phyloP scores from a whole-genome alignment of 2,329 filamentous ascomycete genomes.

The Clarireedia paspali region DNA sequence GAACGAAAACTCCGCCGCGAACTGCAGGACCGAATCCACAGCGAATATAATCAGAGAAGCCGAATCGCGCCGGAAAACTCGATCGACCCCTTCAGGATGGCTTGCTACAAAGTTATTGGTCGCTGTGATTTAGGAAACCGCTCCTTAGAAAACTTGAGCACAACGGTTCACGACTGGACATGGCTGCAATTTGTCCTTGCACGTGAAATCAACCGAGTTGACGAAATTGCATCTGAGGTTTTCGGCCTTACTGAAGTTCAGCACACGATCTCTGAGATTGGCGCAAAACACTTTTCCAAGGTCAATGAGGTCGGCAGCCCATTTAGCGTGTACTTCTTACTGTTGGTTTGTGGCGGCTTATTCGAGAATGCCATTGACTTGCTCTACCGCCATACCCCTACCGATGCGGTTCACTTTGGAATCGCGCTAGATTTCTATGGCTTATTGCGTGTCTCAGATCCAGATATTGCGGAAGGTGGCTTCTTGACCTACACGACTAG shows the following conservation, averaged over 20 bases:
- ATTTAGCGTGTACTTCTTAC: slow-evolving; percentile 87
- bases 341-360: slow-evolving; percentile 84
- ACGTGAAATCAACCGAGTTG: slow-evolving; percentile 53
- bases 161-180: slow-evolving; percentile 62
- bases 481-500: slow-evolving; percentile 58
- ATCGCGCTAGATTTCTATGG: slow-evolving; percentile 86
- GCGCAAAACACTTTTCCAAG: slow-evolving; percentile 83
- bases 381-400: slow-evolving; percentile 83
- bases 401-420: slow-evolving; percentile 91
- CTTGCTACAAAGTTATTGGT: slow-evolving; percentile 96
- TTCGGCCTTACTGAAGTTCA: slow-evolving; percentile 64
- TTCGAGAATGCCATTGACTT: slow-evolving; percentile 92
- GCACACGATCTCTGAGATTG: slow-evolving; percentile 77
- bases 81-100: slow-evolving; percentile 90
- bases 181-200: slow-evolving; percentile 67
- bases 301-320: slow-evolving; percentile 62
- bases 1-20: slow-evolving; percentile 73
- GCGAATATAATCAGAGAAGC: slow-evolving; percentile 79
- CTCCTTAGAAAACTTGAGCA: slow-evolving; percentile 46
- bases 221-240: slow-evolving; percentile 58
- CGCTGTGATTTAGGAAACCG: slow-evolving; percentile 62
- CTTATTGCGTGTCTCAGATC: slow-evolving; percentile 78
- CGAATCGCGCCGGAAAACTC: slow-evolving; percentile 80
- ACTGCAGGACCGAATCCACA: slow-evolving; percentile 78
- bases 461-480: slow-evolving; percentile 65